Evolutionary conservation across 2,329 filamentous ascomycete species (phyloP), one percentile per base, ranked within the genome.

Genomic region (Ambrosiella xylebori): DNA sequence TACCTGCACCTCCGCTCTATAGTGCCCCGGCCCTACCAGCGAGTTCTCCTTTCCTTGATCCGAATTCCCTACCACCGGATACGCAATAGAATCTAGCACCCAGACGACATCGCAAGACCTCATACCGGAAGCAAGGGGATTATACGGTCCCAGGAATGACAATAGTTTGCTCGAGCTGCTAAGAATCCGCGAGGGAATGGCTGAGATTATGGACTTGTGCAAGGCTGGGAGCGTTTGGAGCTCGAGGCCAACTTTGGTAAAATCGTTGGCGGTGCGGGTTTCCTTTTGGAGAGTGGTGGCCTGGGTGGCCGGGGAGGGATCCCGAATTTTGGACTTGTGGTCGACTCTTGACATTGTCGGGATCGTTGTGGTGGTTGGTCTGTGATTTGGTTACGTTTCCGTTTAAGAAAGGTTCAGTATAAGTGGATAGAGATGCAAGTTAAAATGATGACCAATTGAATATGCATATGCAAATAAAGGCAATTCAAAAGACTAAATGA

Each of bases 81-180:
- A 60, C 3, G 56, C 59, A 17, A 60, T 15, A 2, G 93, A 95
- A 72, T 97, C 89, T 53, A 96, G 74, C 7, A 96, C 73, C 91
- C 91, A 96, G 45, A 96, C 82, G 12, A 79, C 81, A 67, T 95
- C 85, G 44, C 79, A 71, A 13, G 75, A 73, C 57, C 81, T 77
- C 52, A 88, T 78, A 39, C 75, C 71, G 51, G 76, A 76, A 0
- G 78, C 74, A 11, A 83, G 71, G 0, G 84, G 82, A 65, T 82
- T 84, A 59, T 67, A 67, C 54, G 68, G 67, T 19, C 76, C 74
- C 1, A 82, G 68, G 57, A 75, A 74, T 1, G 75, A 76, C 35
- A 82, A 66, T 52, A 78, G 57, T 35, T 51, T 37, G 54, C 54
- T 58, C 2, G 59, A 56, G 11, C 12, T 27, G 52, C 37, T 54